Evolutionary conservation across 345 rosid species (phyloP).

Genomic region (Eucalyptus lansdowneana): DNA sequence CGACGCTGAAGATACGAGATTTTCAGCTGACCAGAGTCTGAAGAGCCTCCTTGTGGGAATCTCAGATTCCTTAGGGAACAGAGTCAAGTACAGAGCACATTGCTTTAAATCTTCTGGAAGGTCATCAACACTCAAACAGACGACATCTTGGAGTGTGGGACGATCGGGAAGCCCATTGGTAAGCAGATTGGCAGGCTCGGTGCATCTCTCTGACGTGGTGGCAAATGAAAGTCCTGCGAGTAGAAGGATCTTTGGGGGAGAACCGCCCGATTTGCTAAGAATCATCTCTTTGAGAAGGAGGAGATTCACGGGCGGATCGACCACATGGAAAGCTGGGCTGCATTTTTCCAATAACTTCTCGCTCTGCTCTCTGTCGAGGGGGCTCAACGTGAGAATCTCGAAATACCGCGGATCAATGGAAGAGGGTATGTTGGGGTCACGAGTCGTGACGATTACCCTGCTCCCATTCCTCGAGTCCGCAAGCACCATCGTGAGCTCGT

Average conservation of each 20-base stretch:
- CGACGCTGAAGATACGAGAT: fast-evolving
- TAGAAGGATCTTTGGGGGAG: no score
- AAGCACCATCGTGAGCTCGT: fast-evolving
- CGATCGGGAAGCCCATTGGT: background rate
- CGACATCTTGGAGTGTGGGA: background rate
- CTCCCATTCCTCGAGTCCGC: no score
- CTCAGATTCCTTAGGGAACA: constrained; percentile 11
- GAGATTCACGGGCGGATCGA: fast-evolving
- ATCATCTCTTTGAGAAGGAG: no score
- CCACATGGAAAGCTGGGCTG: fast-evolving
- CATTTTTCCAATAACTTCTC: fast-evolving
- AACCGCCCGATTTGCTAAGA: no score
- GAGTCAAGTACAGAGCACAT: constrained; percentile 10
- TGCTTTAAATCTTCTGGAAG: background rate
- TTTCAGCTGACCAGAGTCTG: constrained; percentile 21
- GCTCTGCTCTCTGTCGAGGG: fast-evolving
- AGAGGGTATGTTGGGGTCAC: fast-evolving
- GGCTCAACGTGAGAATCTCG: fast-evolving
- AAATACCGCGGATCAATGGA: background rate
- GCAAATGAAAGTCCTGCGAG: no score
- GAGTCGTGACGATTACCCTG: background rate
- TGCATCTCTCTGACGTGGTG: fast-evolving
- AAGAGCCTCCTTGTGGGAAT: constrained; percentile 16
- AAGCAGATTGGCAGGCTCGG: no score
- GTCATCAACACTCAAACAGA: background rate